These are phyloP conservation scores for Senecio squalidus DNA, from an alignment of 140 eudicot genomes.

Conservation along the genomic window DNA sequence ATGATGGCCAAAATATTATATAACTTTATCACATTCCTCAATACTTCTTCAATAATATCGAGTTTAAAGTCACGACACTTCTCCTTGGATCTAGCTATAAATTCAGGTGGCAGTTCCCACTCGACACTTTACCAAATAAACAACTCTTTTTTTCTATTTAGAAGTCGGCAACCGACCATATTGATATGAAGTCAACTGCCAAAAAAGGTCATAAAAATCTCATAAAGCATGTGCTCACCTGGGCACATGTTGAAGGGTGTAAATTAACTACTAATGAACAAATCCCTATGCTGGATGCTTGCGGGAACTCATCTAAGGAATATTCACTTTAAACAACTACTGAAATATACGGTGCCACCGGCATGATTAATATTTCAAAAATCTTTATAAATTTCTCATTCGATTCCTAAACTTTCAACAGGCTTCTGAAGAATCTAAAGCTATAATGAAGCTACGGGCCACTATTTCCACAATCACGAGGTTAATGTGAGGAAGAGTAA, in stretches of 20 bases:
- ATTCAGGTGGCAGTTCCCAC: neutral
- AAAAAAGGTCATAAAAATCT: constrained; percentile 17
- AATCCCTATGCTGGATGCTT: constrained; percentile 9
- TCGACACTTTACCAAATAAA: neutral
- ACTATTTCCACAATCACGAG: constrained; percentile 13
- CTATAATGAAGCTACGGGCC: constrained; percentile 26
- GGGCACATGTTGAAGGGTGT: constrained; percentile 6
- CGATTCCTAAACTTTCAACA: constrained; percentile 22
- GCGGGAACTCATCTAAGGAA: neutral
- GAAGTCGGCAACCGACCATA: constrained; percentile 21
- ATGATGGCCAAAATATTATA: constrained; percentile 24
- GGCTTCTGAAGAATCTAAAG: constrained; percentile 77
- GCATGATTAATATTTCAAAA: constrained; percentile 9
- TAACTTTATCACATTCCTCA: constrained; percentile 29
- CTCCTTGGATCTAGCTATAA: constrained; percentile 22
- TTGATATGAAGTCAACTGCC: constrained; percentile 13
- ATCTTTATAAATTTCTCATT: constrained; percentile 6
- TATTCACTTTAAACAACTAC: neutral
- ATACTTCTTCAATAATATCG: constrained; percentile 14
- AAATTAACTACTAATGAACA: constrained; percentile 4
- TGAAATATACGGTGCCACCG: constrained; percentile 17
- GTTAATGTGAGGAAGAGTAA: constrained; percentile 12
- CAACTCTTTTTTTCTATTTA: neutral
- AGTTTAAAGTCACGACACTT: constrained; percentile 18
- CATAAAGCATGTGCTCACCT: constrained; percentile 19